These are phyloP conservation scores for Cystobasidium sp. DNA, from an alignment of 1,284 basidiomycete genomes.

Conservation along the genomic window DNA sequence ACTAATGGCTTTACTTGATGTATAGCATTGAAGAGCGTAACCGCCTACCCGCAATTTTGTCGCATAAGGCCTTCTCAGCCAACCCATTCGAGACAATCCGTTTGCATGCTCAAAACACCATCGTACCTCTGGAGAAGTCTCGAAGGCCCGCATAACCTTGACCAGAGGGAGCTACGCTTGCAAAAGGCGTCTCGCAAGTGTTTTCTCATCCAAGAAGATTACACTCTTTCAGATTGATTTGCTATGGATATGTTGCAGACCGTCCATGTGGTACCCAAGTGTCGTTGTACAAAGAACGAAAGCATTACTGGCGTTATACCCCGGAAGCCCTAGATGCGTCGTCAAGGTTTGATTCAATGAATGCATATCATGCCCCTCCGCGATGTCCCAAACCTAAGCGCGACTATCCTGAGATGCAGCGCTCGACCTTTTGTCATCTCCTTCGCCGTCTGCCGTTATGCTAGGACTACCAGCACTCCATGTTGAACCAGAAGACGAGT, in stretches of 20 bases:
- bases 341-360: no score
- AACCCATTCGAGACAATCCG: conserved; percentile 79
- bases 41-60: conserved; percentile 71
- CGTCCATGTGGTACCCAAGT: no score
- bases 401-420: neutral
- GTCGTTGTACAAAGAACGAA: no score
- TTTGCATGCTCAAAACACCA: conserved; percentile 76
- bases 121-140: conserved; percentile 58
- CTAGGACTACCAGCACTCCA: conserved; percentile 29
- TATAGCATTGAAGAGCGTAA: conserved; percentile 69
- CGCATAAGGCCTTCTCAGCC: conserved; percentile 67
- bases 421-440: conserved; percentile 1
- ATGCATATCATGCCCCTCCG: no score
- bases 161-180: neutral
- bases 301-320: no score
- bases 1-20: no score
- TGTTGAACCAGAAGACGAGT: conserved; percentile 17
- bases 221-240: no score
- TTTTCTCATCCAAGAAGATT: neutral
- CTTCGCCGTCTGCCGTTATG: conserved; percentile 3
- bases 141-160: conserved; percentile 1
- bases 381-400: neutral
- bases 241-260: no score
- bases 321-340: no score
- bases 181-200: neutral